Base-by-base conservation (phyloP, 2,329 filamentous ascomycete genomes). In the Aspergillus versicolor region DNA sequence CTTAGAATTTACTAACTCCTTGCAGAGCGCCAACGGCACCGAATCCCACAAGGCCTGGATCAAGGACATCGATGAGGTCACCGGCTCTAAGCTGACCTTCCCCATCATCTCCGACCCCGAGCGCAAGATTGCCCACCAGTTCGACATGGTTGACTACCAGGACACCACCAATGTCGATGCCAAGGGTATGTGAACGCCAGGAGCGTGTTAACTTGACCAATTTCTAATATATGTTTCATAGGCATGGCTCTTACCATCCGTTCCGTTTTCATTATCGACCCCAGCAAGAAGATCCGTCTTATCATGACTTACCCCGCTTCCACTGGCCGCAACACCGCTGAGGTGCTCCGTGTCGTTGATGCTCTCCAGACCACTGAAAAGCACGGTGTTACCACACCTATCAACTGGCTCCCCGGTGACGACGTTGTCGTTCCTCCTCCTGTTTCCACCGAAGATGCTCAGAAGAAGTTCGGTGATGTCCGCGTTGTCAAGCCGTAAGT, bases 201-300 rank as follows among this genome's bases (percentile, higher is more conserved):
- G 12, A 40, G 17, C 8, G 5, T 46, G n/a, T 24, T 30, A 15
- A 43, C 4, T 44, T 17, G 17, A 46, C 13, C 47, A 17, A 17
- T 32, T 6, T 48, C 47, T 45, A 32, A 49, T 52, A 59, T 55
- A 61, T 22, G 15, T 40, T 42, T 15, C 55, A 15, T 46, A 61
- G 61, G 67, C 67, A 89, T 93, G 67, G 91, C 92, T 59, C 94
- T 96, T 79, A 96, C 92, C 68, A 96, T 97, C 79, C 91, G 92
- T 70, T 91, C 90, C 67, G 92, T 97, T 73, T 97, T 95, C 83
- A 83, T 96, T 79, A 95, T 97, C 75, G 92, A 97, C 81, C 92
- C 92, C 64, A 88, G 85, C 79, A 96, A 96, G 87, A 93, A 89
- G 76, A 94, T 96, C 79, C 88, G 92, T 68, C 86, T 92, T 74